These are phyloP conservation scores for Hypoxylon sp. DNA, from an alignment of 2,329 filamentous ascomycete species.

Conservation along the genomic window DNA sequence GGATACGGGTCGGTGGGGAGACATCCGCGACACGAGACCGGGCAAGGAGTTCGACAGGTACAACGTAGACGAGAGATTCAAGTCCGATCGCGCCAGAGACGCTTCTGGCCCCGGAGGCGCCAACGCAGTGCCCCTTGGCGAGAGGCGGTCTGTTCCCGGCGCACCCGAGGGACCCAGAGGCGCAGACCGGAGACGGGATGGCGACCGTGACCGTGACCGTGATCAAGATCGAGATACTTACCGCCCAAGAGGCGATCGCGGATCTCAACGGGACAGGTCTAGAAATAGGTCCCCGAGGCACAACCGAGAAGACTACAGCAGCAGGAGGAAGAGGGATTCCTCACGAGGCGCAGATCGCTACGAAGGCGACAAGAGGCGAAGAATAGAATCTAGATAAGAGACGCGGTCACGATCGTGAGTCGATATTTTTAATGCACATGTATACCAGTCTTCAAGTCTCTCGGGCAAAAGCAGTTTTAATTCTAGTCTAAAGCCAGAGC, in stretches of 20 bases:
- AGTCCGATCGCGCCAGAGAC: constrained; percentile 65
- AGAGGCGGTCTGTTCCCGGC: constrained; percentile 56
- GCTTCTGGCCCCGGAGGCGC: constrained; percentile 64
- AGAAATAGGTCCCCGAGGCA: constrained; percentile 63
- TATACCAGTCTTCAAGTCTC: constrained; percentile 35
- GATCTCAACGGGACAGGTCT: constrained; percentile 51
- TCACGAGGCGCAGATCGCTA: constrained; percentile 63
- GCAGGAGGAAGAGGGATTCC: constrained; percentile 64
- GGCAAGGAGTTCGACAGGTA: constrained; percentile 51
- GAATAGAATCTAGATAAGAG: constrained; percentile 58
- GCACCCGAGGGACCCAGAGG: constrained; percentile 52
- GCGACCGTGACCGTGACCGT: constrained; percentile 40
- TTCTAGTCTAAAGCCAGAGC: not conserved
- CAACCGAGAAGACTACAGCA: constrained; percentile 54
- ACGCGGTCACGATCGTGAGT: constrained; percentile 22
- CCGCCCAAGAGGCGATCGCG: constrained; percentile 46
- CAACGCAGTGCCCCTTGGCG: constrained; percentile 74
- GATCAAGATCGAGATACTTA: constrained; percentile 45
- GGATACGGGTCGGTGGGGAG: constrained; percentile 89
- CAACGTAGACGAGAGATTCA: constrained; percentile 71
- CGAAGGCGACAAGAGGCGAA: constrained; percentile 66
- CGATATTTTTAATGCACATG: constrained; percentile 1
- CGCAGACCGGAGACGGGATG: constrained; percentile 38
- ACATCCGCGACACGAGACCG: constrained; percentile 61
- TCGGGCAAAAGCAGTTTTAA: constrained; percentile 1